These are phyloP conservation scores for Ottelia alismoides DNA, from an alignment of 106 monocot genomes.

Conservation along the genomic window DNA sequence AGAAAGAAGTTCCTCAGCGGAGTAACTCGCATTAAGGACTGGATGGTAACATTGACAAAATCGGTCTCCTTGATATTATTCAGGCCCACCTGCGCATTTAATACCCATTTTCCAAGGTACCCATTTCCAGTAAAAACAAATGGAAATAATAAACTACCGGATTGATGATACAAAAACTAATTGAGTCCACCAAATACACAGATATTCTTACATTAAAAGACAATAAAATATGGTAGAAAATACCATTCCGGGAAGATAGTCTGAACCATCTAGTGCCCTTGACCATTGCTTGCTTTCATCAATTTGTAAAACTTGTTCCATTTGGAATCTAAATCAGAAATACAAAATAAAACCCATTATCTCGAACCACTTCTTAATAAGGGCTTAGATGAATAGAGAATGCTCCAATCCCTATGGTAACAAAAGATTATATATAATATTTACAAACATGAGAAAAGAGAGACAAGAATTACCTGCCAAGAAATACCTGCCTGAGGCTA, in stretches of 20 bases:
- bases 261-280: slow-evolving; percentile 95
- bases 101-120: no score
- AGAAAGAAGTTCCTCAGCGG: slow-evolving; percentile 96
- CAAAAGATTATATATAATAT: no score
- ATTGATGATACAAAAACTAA: no score
- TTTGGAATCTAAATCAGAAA: slow-evolving; percentile 42
- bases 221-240: slow-evolving; percentile 1
- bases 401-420: no score
- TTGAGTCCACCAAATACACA: no score
- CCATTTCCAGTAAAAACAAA: no score
- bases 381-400: no score
- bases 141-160: no score
- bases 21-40: slow-evolving; percentile 93
- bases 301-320: slow-evolving; percentile 68
- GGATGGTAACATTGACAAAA: slow-evolving; percentile 98
- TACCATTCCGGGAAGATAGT: slow-evolving; percentile 99
- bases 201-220: no score
- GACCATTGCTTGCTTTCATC: slow-evolving; percentile 97
- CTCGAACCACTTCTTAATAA: no score
- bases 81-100: slow-evolving; percentile 90
- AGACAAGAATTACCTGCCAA: background rate
- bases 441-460: background rate
- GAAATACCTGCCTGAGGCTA: background rate
- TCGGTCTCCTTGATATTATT: slow-evolving; percentile 99
- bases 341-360: no score